Base-by-base conservation (phyloP, 805 yeast genomes). In the Barnettozyma populi region DNA sequence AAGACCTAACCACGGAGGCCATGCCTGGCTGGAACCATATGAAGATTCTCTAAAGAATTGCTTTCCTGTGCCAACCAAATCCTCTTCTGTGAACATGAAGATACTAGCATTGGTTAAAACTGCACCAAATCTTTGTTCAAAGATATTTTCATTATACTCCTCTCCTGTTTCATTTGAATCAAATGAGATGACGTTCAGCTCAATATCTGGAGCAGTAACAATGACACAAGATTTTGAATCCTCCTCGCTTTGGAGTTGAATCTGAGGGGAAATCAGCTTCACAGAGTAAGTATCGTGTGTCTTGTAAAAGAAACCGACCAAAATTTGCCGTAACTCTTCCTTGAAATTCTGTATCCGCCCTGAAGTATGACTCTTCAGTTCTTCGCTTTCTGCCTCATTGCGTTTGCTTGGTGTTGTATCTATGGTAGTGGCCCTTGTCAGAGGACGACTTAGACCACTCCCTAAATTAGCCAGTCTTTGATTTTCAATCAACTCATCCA, bases 1-100 rank as follows among this genome's bases (percentile, higher is more conserved):
- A 42, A 79, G 62, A 2, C 90, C 89, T 31, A 90, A 63, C 89
- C 96, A 90, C 0, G 96, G 95, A 2, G 97, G 97, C 97, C 97
- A 90, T 18, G 69, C 68, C 4, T 65, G 48, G 6, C 58, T 63
- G 2, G 86, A 76, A 1, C 96, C 94, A 65, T 88, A 90, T 2
- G 76, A 68, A 11, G 66, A 64, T 11, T 68, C 65, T 38, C 76
- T 74, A 55, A 76, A 73, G 29, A 73, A 70, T 9, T 73, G 57
- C 44, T 71, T 72, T 5, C 73, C 69, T 20, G 71, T 62, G 24
- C 64, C 57, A 19, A 64, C 57, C 36, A 73, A 67, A 20, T 78
- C 80, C 6, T 71, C 71, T 53, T 78, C 77, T 41, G 77, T 71
- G 43, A 90, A 71, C 5, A 85, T 80, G 59, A 84, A 85, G 19